Conservation (phyloP, 2,329 filamentous ascomycete species). For the Akanthomyces muscarius region DNA sequence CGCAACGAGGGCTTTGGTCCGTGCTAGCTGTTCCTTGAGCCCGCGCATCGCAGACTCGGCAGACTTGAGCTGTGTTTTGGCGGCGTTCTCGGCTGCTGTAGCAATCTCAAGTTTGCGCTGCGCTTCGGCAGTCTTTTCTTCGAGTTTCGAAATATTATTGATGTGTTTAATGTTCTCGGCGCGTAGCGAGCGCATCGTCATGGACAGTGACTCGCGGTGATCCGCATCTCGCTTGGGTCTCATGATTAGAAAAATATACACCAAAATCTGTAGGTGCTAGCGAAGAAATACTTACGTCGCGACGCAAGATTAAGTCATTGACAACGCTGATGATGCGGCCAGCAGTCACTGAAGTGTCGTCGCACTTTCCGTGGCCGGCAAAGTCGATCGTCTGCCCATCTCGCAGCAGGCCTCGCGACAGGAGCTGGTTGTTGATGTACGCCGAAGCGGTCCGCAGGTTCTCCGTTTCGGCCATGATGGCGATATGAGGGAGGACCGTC, state of each 20-base stretch:
- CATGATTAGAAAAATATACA: slow-evolving; percentile 16
- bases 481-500: background rate
- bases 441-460: slow-evolving; percentile 64
- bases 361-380: slow-evolving; percentile 61
- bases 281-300: slow-evolving; percentile 63
- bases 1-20: slow-evolving; percentile 72
- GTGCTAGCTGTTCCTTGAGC: slow-evolving; percentile 79
- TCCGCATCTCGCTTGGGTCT: slow-evolving; percentile 73
- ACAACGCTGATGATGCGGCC: slow-evolving; percentile 86
- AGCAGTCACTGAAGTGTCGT: slow-evolving; percentile 61
- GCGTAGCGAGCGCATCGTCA: slow-evolving; percentile 71
- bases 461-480: slow-evolving; percentile 52
- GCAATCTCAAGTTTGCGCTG: slow-evolving; percentile 53
- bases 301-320: slow-evolving; percentile 84
- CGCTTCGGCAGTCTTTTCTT: slow-evolving; percentile 51
- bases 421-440: slow-evolving; percentile 69
- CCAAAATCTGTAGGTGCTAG: background rate
- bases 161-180: slow-evolving; percentile 71
- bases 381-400: slow-evolving; percentile 80
- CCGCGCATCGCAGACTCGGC: slow-evolving; percentile 70
- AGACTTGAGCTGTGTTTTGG: slow-evolving; percentile 65
- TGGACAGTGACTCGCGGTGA: slow-evolving; percentile 77
- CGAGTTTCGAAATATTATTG: slow-evolving; percentile 59
- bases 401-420: slow-evolving; percentile 60
- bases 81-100: slow-evolving; percentile 67